Evolutionary conservation across 2,329 filamentous ascomycete species (phyloP), one percentile per base, ranked within the genome.

Genomic region (Pezicula carpinea): DNA sequence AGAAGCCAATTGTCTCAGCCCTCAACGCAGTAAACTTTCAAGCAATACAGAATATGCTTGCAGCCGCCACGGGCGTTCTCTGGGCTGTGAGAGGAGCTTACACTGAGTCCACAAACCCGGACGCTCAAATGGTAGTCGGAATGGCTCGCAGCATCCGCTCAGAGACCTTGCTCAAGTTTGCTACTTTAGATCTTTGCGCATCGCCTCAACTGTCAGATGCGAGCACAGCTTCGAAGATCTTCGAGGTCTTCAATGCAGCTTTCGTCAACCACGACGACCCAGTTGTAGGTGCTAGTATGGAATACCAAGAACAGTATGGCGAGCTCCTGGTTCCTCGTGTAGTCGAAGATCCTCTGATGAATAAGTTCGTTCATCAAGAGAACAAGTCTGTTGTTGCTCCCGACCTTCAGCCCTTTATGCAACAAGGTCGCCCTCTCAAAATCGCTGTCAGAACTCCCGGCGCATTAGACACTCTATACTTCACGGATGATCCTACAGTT

Each of bases 11-110:
- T 3, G 17, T 77, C 22, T 72, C 70, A 50, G 47, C 60, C 29
- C 72, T 76, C 64, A 55, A 53, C 2, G 56, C 67, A 8, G 10
- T 53, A 0, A 57, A 67, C 4, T 80, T 76, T 50, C 44, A 63
- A 0, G 34, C 55, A 1, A 66, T 80, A 22, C 66, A 71, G 22
- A 51, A 54, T 0, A 54, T 80, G 14, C 57, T 74, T 3, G 54
- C 58, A 4, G 44, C 43, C 1, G 61, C 69, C 1, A 65, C 63
- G 14, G 64, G 68, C 2, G 53, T 79, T 1, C 39, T 80, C 1
- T 80, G 76, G 75, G 50, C 76, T 15, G 73, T 73, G 0, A 59
- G 61, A 0, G 69, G 69, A 4, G 71, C 69, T 2, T 67, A 72
- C 23, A 66, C 52, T 58, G 62, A 62, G 31, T 50, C 56, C 41